Evolutionary conservation across 345 rosid species (phyloP).

Genomic region (Linum usitatissimum): DNA sequence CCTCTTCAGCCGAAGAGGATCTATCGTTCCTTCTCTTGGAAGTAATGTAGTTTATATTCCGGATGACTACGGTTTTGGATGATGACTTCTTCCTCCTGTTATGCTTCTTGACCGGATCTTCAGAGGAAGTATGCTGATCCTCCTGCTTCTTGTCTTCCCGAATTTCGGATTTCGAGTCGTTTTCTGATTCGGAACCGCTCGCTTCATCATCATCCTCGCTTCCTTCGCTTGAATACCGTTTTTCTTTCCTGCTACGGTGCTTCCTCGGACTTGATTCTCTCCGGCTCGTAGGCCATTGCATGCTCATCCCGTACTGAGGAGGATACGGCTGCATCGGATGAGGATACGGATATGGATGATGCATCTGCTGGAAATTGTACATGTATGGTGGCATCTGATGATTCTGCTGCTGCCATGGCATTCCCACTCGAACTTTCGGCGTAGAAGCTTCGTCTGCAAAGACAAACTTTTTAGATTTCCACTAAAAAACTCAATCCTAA

Average conservation of each 20-base stretch:
- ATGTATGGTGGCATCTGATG: slow-evolving; percentile 49
- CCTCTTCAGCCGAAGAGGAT: slow-evolving; percentile 38
- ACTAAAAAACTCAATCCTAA: neutral
- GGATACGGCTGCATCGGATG: slow-evolving; percentile 36
- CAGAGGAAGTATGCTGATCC: slow-evolving; percentile 26
- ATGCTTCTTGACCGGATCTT: slow-evolving; percentile 26
- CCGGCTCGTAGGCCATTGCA: slow-evolving; percentile 34
- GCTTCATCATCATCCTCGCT: slow-evolving; percentile 40
- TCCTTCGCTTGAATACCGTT: slow-evolving; percentile 36
- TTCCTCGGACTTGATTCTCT: slow-evolving; percentile 21
- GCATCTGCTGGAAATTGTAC: slow-evolving; percentile 40
- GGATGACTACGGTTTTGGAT: slow-evolving; percentile 67
- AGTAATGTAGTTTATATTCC: slow-evolving; percentile 77
- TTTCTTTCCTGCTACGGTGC: slow-evolving; percentile 28
- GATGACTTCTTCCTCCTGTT: slow-evolving; percentile 35
- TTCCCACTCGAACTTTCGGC: slow-evolving; percentile 39
- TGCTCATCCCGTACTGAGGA: slow-evolving; percentile 34
- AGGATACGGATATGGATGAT: slow-evolving; percentile 52
- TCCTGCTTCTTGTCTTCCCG: slow-evolving; percentile 34
- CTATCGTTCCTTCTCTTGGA: slow-evolving; percentile 56
- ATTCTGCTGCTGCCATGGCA: slow-evolving; percentile 63
- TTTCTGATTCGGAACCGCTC: slow-evolving; percentile 39
- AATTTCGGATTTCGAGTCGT: slow-evolving; percentile 36
- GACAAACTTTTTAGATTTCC: neutral
- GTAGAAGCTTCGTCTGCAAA: slow-evolving; percentile 33